Percentiles rank a stretch among this genome's conserved stretches.
Conservation (phyloP, 805 yeast species). For the Ogataea pilisensis region DNA sequence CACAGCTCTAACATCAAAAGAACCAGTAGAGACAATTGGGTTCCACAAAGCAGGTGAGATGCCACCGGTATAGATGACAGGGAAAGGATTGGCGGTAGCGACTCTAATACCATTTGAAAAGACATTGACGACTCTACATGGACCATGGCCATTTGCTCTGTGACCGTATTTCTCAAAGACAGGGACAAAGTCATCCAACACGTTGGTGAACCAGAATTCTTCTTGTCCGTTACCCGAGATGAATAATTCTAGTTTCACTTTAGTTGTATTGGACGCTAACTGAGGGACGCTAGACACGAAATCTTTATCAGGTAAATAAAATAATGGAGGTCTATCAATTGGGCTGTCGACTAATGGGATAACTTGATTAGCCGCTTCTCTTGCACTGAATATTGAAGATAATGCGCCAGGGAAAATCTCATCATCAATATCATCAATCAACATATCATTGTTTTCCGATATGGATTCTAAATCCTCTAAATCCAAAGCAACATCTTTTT, state of each 20-base stretch:
- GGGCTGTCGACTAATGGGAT: conserved; percentile 33
- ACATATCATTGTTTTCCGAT: background rate
- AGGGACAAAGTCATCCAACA: conserved; percentile 42
- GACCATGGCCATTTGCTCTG: conserved; percentile 58
- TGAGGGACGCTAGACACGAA: conserved; percentile 39
- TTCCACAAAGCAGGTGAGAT: conserved; percentile 76
- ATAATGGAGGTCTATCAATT: conserved; percentile 37
- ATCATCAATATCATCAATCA: conserved; percentile 11
- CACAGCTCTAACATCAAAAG: conserved; percentile 70
- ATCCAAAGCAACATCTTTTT: too few relatives aligned
- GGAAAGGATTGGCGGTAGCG: conserved; percentile 62
- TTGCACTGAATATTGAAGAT: conserved; percentile 25
- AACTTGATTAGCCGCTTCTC: conserved; percentile 37
- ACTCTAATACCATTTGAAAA: conserved; percentile 56
- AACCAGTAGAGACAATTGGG: conserved; percentile 68
- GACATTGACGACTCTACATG: conserved; percentile 63
- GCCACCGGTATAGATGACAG: conserved; percentile 79
- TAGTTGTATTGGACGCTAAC: conserved; percentile 53
- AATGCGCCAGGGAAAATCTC: conserved; percentile 20
- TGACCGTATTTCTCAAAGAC: conserved; percentile 38
- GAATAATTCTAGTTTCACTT: conserved; percentile 53
- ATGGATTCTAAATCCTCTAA: conserved; percentile 1
- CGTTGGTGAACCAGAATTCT: conserved; percentile 78
- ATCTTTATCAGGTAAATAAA: conserved; percentile 40
- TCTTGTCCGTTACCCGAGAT: conserved; percentile 76